These are phyloP conservation scores for Monilinia polystroma DNA, from an alignment of 2,329 filamentous ascomycete genomes.

Conservation along the genomic window DNA sequence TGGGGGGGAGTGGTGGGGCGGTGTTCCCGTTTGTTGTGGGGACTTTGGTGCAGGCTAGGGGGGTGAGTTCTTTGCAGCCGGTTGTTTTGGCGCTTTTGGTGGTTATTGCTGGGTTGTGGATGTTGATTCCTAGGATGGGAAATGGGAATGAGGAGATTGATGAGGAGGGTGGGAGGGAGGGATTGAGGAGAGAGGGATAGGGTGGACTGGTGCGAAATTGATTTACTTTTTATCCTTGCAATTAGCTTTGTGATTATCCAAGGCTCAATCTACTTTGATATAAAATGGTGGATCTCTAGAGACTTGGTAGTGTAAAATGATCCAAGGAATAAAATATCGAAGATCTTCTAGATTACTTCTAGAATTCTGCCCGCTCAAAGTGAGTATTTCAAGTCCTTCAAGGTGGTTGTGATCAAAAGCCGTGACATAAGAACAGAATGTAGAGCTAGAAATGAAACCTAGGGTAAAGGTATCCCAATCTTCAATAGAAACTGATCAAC, in stretches of 20 bases:
- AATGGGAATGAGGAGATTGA: constrained; percentile 26
- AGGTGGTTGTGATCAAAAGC: too few species aligned
- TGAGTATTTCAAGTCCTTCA: too few species aligned
- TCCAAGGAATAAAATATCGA: too few species aligned
- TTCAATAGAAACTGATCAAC: too few species aligned
- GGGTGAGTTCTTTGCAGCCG: constrained; percentile 58
- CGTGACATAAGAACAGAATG: too few species aligned
- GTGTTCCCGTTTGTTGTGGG: constrained; percentile 65
- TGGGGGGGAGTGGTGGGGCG: constrained; percentile 67
- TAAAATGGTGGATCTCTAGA: too few species aligned
- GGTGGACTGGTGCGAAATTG: neutral
- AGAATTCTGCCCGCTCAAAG: too few species aligned
- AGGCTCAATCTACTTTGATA: too few species aligned
- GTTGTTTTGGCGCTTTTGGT: constrained; percentile 53
- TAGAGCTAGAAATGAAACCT: too few species aligned
- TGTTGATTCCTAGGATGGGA: constrained; percentile 42
- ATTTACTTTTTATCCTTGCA: neutral
- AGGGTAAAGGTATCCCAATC: too few species aligned
- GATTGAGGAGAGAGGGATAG: constrained; percentile 25
- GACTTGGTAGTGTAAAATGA: too few species aligned
- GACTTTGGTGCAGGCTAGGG: constrained; percentile 60
- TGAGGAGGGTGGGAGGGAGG: constrained; percentile 18
- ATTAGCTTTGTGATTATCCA: neutral
- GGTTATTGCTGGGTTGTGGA: constrained; percentile 49
- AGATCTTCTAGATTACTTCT: too few species aligned